phyloP scores from a whole-genome alignment of 345 rosid species.

The Atalantia buxifolia region DNA sequence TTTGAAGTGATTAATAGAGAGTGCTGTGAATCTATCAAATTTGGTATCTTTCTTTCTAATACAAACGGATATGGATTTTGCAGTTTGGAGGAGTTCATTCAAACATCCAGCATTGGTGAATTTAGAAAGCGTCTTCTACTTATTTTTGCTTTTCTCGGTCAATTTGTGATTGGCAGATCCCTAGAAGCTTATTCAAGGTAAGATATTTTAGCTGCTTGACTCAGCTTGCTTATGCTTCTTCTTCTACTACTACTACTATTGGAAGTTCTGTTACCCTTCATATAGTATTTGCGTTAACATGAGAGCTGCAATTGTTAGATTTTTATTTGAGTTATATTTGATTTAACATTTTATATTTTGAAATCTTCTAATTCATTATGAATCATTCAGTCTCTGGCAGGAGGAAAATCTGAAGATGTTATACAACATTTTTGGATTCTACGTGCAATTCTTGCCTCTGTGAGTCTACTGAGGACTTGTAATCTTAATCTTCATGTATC shows the following conservation, averaged over 20 bases:
- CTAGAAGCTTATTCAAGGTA: slow-evolving; percentile 69
- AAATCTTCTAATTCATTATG: slow-evolving; percentile 18
- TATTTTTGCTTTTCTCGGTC: slow-evolving; percentile 77
- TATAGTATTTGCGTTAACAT: too few relatives aligned
- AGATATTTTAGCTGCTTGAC: slow-evolving; percentile 16
- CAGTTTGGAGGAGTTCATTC: slow-evolving; percentile 88
- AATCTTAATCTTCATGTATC: background rate
- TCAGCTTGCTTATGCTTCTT: background rate
- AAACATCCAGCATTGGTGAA: slow-evolving; percentile 86
- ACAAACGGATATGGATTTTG: slow-evolving; percentile 16
- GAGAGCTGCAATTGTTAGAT: too few relatives aligned
- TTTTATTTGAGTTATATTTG: background rate
- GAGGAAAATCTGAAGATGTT: slow-evolving; percentile 56
- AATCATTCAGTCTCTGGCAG: slow-evolving; percentile 51
- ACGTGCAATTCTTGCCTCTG: slow-evolving; percentile 82
- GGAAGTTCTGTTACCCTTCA: too few relatives aligned
- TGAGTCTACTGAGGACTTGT: slow-evolving; percentile 32
- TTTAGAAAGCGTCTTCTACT: slow-evolving; percentile 84
- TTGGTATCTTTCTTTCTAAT: slow-evolving; percentile 14
- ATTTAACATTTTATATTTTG: background rate
- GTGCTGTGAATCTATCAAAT: background rate
- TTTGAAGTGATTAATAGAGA: background rate
- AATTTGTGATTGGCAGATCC: slow-evolving; percentile 52
- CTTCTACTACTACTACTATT: background rate
- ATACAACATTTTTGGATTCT: slow-evolving; percentile 83